phyloP scores from a whole-genome alignment of 257 asterid species.

The Nicotiana undulata region DNA sequence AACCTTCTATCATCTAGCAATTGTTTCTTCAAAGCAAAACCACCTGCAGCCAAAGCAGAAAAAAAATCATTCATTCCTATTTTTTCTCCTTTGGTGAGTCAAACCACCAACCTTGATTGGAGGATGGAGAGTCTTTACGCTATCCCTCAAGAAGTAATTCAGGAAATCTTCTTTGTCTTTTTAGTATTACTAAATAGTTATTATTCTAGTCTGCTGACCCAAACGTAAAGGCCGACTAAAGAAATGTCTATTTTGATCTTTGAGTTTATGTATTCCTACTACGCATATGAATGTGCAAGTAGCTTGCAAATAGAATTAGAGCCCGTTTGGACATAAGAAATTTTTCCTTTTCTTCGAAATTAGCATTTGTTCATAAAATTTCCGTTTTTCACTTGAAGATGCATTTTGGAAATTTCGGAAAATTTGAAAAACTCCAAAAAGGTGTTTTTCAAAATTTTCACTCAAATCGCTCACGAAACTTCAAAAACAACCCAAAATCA shows the following conservation, averaged over 20 bases:
- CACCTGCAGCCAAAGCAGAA: slow-evolving; percentile 44
- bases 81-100: not conserved
- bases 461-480: no score
- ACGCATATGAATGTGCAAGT: slow-evolving; percentile 1
- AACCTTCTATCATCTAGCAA: slow-evolving; percentile 82
- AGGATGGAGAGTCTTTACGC: not conserved
- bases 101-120: not conserved
- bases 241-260: not conserved
- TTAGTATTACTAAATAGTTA: not conserved
- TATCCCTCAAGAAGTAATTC: not conserved
- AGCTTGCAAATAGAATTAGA: not conserved
- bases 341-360: no score
- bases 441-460: no score
- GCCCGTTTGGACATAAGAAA: no score
- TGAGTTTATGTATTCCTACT: not conserved
- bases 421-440: no score
- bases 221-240: not conserved
- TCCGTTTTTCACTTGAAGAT: no score
- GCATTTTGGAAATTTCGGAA: no score
- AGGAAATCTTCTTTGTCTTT: not conserved
- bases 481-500: no score
- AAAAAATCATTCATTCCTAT: not conserved
- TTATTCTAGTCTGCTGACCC: not conserved
- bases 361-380: no score
- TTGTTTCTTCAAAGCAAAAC: slow-evolving; percentile 78